Conservation (phyloP, 2,329 filamentous ascomycete species). For the Colletotrichum spaethianum region DNA sequence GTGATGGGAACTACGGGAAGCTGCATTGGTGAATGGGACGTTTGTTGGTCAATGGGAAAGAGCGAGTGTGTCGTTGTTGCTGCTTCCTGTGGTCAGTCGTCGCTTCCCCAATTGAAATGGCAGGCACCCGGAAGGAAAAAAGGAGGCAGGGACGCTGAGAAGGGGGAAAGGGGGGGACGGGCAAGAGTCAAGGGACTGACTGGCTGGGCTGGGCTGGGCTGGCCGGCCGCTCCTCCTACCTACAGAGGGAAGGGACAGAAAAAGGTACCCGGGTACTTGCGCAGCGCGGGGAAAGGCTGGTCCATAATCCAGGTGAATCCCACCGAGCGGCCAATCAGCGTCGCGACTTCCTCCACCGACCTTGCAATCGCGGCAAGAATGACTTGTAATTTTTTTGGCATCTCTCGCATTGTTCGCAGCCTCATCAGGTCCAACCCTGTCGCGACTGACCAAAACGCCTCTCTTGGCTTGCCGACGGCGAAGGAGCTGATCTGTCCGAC, state of each 20-base stretch:
- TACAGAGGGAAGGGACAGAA: background rate
- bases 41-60: background rate
- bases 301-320: conserved; percentile 28
- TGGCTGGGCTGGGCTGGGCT: conserved; percentile 17
- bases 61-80: background rate
- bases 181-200: background rate
- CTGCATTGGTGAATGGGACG: background rate
- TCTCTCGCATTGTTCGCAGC: conserved; percentile 35
- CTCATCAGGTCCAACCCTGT: conserved; percentile 36
- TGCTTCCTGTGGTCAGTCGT: background rate
- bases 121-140: background rate
- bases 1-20: background rate
- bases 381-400: conserved; percentile 42
- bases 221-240: conserved; percentile 3
- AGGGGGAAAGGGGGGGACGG: background rate
- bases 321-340: conserved; percentile 39
- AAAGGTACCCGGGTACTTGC: conserved; percentile 29
- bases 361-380: conserved; percentile 40
- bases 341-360: conserved; percentile 24
- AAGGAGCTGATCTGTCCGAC: conserved; percentile 66
- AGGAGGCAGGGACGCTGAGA: background rate
- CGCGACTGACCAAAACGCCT: conserved; percentile 41
- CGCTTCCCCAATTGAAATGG: background rate
- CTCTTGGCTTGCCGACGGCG: conserved; percentile 54
- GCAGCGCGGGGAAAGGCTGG: conserved; percentile 42